Percentiles rank a stretch among this genome's conserved stretches.
Evolutionary conservation across 768 basidiomycete genomes (phyloP).

Genomic region (Saitozyma podzolica): DNA sequence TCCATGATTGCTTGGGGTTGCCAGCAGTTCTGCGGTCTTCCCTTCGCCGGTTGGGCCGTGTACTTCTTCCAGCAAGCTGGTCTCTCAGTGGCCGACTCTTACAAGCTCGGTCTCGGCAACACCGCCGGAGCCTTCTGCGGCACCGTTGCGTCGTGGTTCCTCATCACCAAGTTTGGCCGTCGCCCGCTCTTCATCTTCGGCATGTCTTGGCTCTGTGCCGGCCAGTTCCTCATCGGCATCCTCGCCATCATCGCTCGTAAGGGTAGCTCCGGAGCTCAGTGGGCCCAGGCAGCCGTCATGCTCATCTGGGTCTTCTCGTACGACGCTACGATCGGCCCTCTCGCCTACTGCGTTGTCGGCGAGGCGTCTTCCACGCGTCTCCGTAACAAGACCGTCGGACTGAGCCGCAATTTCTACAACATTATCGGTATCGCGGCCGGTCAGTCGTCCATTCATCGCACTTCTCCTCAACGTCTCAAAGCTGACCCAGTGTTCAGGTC

Average conservation of each 20-base stretch:
- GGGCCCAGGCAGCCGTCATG: conserved; percentile 17
- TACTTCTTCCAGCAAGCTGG: conserved; percentile 36
- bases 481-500: neutral
- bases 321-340: conserved; percentile 36
- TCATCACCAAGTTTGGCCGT: conserved; percentile 43
- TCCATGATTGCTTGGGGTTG: conserved; percentile 19
- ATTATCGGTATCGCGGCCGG: conserved; percentile 12
- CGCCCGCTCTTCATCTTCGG: conserved; percentile 18
- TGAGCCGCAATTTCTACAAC: conserved; percentile 31
- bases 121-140: conserved; percentile 27
- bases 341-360: conserved; percentile 35
- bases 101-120: conserved; percentile 18
- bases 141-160: conserved; percentile 33
- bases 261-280: conserved; percentile 11
- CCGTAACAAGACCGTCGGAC: conserved; percentile 38
- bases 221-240: conserved; percentile 16
- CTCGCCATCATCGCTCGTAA: conserved; percentile 15
- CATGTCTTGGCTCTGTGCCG: conserved; percentile 4
- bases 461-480: neutral
- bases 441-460: neutral
- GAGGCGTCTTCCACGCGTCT: conserved; percentile 38
- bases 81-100: conserved; percentile 17
- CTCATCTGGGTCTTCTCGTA: conserved; percentile 20
- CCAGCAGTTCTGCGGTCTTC: conserved; percentile 24
- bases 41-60: neutral